phyloP scores from a whole-genome alignment of 805 yeast species.

The Spathaspora arborariae region DNA sequence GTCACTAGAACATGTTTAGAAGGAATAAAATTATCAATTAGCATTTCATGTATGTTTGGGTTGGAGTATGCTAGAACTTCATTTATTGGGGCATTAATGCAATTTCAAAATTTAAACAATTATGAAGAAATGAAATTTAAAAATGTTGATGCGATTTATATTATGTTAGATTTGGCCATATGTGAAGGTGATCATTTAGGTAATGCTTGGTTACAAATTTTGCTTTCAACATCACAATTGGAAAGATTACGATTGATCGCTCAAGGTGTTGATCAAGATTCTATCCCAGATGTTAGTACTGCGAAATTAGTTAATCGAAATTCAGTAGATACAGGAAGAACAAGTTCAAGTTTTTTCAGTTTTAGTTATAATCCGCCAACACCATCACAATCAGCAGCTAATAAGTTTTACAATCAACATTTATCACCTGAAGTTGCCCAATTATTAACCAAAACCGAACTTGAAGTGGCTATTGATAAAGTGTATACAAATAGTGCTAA shows the following conservation, averaged over 20 bases:
- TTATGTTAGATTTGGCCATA: constrained; percentile 72
- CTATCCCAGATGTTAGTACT: constrained; percentile 79
- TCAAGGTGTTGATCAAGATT: constrained; percentile 78
- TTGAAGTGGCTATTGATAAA: constrained; percentile 79
- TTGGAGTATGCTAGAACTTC: constrained; percentile 83
- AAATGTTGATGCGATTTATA: constrained; percentile 75
- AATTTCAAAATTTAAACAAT: constrained; percentile 78
- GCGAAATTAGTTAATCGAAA: constrained; percentile 61
- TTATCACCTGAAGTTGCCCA: constrained; percentile 55
- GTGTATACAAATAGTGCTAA: constrained; percentile 80
- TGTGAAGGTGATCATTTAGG: constrained; percentile 72
- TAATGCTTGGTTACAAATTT: constrained; percentile 77
- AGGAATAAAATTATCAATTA: constrained; percentile 79
- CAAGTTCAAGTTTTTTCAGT: constrained; percentile 47
- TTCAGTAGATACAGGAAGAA: constrained; percentile 47
- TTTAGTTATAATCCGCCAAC: constrained; percentile 45
- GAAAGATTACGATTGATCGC: constrained; percentile 87
- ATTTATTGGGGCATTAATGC: constrained; percentile 84
- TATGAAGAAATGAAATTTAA: constrained; percentile 73
- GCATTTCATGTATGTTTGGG: constrained; percentile 80
- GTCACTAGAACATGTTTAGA: constrained; percentile 69
- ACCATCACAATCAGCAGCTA: constrained; percentile 64
- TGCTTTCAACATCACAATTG: constrained; percentile 81
- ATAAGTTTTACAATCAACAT: constrained; percentile 68
- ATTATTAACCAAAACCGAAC: constrained; percentile 58